Evolutionary conservation across 2,329 filamentous ascomycete genomes (phyloP), one percentile per base, ranked within the genome.

Genomic region (Bipolaris cookei): DNA sequence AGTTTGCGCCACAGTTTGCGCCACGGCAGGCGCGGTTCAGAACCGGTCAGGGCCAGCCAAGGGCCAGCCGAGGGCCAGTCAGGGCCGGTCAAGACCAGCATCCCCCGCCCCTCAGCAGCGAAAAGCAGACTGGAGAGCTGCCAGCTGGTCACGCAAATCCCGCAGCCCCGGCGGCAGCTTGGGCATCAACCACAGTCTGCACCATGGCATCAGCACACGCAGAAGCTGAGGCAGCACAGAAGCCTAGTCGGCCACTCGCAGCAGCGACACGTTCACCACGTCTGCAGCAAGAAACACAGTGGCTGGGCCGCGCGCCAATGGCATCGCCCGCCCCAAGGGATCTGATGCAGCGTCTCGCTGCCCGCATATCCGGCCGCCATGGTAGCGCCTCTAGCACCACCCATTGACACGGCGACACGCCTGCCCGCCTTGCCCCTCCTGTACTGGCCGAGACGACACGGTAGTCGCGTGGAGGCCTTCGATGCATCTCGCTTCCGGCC

Each of bases 381-480:
- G 42, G 49, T 54, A 54, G 55, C 57, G 49, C 59, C 57, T 56
- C 23, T 56, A 58, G 58, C 38, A 60, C 59, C 58, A 61, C 46
- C 66, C 66, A 68, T 66, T 74, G 58, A 72, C 67, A 67, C 61
- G 62, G 64, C 65, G 71, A 69, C 70, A 73, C 71, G 71, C 67
- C 56, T 60, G 58, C 51, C 21, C 37, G 55, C 63, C 56, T 54
- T 58, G 59, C 59, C 61, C 47, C 52, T 56, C 59, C 65, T 64
- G 69, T 57, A 56, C 63, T 65, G 70, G 62, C 57, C 58, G 47
- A 46, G 44, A 45, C 42, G 25, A 45, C 42, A 16, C n/a, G 63
- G 60, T 67, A 67, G 61, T 34, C 52, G 60, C 59, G 59, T 63
- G 59, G 69, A 65, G 72, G 69, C 68, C 58, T 42, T 60, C 58